These are phyloP conservation scores for Trichoderma sp. DNA, from an alignment of 2,329 filamentous ascomycete genomes.

Conservation along the genomic window DNA sequence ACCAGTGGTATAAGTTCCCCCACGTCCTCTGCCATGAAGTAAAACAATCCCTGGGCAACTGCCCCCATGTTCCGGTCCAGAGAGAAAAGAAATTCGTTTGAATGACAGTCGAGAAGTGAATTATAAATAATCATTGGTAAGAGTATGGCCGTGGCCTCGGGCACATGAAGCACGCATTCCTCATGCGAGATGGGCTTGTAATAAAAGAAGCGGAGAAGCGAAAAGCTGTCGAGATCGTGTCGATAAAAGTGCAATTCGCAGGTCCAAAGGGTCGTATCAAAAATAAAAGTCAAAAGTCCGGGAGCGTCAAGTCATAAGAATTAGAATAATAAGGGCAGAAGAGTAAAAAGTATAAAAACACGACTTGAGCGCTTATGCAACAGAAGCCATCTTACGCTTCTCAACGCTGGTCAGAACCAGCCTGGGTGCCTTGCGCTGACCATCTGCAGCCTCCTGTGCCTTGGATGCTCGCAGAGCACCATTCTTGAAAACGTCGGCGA, in stretches of 20 bases:
- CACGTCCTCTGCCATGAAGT: not conserved
- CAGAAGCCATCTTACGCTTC: conserved; percentile 66
- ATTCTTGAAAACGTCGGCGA: conserved; percentile 64
- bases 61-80: conserved; percentile 26
- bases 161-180: conserved; percentile 20
- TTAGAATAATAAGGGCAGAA: conserved; percentile 27
- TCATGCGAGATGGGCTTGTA: not conserved
- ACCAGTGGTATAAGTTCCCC: not conserved
- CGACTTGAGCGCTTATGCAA: conserved; percentile 24
- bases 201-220: conserved; percentile 3
- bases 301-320: conserved; percentile 38
- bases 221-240: conserved; percentile 20
- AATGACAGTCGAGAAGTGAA: conserved; percentile 42
- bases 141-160: conserved; percentile 18
- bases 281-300: conserved; percentile 31
- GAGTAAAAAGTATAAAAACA: conserved; percentile 23
- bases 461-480: conserved; percentile 51
- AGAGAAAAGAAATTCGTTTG: conserved; percentile 31
- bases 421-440: conserved; percentile 78
- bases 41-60: conserved; percentile 7
- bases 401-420: conserved; percentile 84
- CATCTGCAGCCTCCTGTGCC: conserved; percentile 50
- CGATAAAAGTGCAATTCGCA: conserved; percentile 31
- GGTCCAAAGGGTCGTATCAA: conserved; percentile 38
- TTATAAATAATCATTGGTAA: conserved; percentile 33